These are phyloP conservation scores for Thelephora ganbajun DNA, from an alignment of 768 basidiomycete species.

Conservation along the genomic window DNA sequence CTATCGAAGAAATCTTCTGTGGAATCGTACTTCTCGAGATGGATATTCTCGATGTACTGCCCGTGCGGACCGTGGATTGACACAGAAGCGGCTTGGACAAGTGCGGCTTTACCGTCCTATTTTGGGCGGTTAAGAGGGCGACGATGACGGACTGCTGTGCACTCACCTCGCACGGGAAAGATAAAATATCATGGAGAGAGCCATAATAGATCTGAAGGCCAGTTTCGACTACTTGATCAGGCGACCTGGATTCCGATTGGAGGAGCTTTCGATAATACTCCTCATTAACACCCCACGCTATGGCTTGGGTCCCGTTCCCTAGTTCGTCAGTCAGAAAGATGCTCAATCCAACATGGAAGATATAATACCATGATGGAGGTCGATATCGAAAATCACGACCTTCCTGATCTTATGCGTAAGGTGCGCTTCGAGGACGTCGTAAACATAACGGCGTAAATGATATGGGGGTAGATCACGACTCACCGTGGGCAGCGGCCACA, in stretches of 20 bases:
- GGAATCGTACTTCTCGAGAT: constrained; percentile 58
- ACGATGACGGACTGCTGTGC: background rate
- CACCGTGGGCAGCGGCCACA: constrained; percentile 84
- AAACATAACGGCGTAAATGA: background rate
- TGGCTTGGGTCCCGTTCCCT: constrained; percentile 93
- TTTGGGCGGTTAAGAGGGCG: constrained; percentile 3
- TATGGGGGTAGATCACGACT: constrained; percentile 7
- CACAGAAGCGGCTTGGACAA: constrained; percentile 81
- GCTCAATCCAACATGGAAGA: background rate
- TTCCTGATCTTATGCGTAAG: constrained; percentile 65
- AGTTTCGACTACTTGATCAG: constrained; percentile 13
- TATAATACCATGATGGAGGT: constrained; percentile 66
- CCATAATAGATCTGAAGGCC: constrained; percentile 73
- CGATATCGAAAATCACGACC: constrained; percentile 83
- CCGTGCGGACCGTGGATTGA: constrained; percentile 70
- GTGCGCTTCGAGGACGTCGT: constrained; percentile 43
- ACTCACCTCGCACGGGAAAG: constrained; percentile 81
- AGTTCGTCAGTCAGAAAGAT: constrained; percentile 1
- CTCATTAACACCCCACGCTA: constrained; percentile 85
- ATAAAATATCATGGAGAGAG: constrained; percentile 86
- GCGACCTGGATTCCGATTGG: constrained; percentile 29
- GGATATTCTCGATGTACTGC: constrained; percentile 80
- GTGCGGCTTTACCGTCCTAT: constrained; percentile 65
- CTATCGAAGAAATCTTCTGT: constrained; percentile 64
- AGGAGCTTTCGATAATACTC: constrained; percentile 63